These are phyloP conservation scores for Lecanosticta acicola DNA, from an alignment of 2,329 filamentous ascomycete species.

Conservation along the genomic window DNA sequence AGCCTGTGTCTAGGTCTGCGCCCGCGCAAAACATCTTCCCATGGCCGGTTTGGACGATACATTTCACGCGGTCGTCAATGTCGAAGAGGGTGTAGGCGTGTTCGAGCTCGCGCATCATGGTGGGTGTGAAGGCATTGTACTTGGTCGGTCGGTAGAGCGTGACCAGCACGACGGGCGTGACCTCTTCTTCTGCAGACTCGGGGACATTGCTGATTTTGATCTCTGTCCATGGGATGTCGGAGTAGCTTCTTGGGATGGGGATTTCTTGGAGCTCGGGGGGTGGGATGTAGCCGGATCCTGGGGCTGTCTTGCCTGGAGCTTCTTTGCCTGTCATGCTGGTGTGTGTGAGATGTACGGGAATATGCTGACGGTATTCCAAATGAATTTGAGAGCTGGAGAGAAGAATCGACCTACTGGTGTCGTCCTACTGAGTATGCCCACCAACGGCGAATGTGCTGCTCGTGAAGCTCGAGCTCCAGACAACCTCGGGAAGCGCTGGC, in stretches of 20 bases:
- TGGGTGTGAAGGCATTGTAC: slow-evolving; percentile 64
- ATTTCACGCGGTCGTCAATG: slow-evolving; percentile 51
- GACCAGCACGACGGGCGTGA: slow-evolving; percentile 58
- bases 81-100: slow-evolving; percentile 49
- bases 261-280: slow-evolving; percentile 17
- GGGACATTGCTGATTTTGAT: slow-evolving; percentile 41
- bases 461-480: slow-evolving; percentile 1
- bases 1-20: slow-evolving; percentile 51
- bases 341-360: no score
- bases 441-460: background rate
- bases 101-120: slow-evolving; percentile 59
- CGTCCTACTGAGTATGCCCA: background rate
- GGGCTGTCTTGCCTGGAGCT: slow-evolving; percentile 8
- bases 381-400: background rate
- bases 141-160: slow-evolving; percentile 59
- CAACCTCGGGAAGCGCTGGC: slow-evolving; percentile 1
- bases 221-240: slow-evolving; percentile 35
- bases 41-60: slow-evolving; percentile 50
- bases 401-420: background rate
- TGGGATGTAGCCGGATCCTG: slow-evolving; percentile 17
- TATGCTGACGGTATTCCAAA: background rate
- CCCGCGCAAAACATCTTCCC: slow-evolving; percentile 52
- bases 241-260: slow-evolving; percentile 31
- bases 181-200: slow-evolving; percentile 44
- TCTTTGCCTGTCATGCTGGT: slow-evolving; percentile 6